phyloP scores from a whole-genome alignment of 352 stramenopile species.

The Halophytophthora batemanensis region DNA sequence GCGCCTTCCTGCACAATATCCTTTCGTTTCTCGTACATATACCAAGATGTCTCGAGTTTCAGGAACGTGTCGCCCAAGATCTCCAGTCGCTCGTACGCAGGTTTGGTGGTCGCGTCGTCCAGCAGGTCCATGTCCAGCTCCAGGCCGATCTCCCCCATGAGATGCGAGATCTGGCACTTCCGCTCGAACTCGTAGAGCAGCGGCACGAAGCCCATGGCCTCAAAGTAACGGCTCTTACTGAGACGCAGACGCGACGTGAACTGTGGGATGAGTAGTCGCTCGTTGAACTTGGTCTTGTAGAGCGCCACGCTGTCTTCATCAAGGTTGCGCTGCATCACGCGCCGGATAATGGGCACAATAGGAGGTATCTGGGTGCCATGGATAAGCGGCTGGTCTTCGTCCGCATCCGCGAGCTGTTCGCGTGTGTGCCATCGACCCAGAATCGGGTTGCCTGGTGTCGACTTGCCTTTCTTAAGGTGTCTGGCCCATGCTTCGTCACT shows the following conservation, averaged over 20 bases:
- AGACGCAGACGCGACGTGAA: constrained; percentile 64
- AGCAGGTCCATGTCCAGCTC: constrained; percentile 74
- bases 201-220: constrained; percentile 79
- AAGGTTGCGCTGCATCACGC: constrained; percentile 78
- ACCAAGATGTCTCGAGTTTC: constrained; percentile 86
- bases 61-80: constrained; percentile 83
- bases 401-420: constrained; percentile 55
- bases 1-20: constrained; percentile 74
- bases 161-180: constrained; percentile 85
- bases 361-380: constrained; percentile 68
- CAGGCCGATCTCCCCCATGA: constrained; percentile 77
- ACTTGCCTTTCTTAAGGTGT: constrained; percentile 66
- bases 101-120: constrained; percentile 82
- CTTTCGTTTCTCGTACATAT: constrained; percentile 69
- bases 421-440: constrained; percentile 74
- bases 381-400: constrained; percentile 56
- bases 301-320: constrained; percentile 56
- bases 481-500: constrained; percentile 44
- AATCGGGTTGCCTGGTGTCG: constrained; percentile 66
- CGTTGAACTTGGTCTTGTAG: constrained; percentile 67
- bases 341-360: constrained; percentile 79
- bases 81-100: constrained; percentile 78
- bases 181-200: constrained; percentile 87
- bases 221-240: constrained; percentile 70
- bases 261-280: constrained; percentile 69